Base-by-base conservation (phyloP, 2,329 filamentous ascomycete species). In the Hymenoscyphus infarciens region DNA sequence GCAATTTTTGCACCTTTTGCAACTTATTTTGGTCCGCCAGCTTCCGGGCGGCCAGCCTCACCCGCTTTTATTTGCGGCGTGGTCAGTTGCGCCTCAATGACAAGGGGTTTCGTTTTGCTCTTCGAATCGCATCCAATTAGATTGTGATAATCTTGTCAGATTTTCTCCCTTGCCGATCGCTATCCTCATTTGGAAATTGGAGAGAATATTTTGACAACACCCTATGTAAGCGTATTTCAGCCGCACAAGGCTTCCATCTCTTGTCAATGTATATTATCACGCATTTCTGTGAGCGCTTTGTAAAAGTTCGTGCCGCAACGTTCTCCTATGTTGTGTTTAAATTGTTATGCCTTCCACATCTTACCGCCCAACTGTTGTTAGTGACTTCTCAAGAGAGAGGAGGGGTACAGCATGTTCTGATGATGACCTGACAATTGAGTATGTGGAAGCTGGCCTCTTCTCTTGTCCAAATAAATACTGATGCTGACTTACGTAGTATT, bases 11-110 rank as follows among this genome's bases (percentile, higher is more conserved):
- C n/a, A n/a, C n/a, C n/a, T n/a, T n/a, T 35, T 35, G 33, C 13
- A 35, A 35, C 33, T 8, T 8, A 35, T 35, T 8, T 35, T 35
- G 33, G 33, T 13, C 33, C 1, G 10, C 31, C 31, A 13, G 13
- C 10, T 35, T 35, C 33, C 33, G 33, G 2, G 10, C 33, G 8
- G 33, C 10, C 33, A 35, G 33, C 33, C 33, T 35, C 13, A 15
- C 10, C 33, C 33, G 33, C 33, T 35, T 35, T 35, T 35, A 35
- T 35, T 35, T 35, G 33, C 10, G 33, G n/a, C 11, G 19, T 49
- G 42, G 42, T 49, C 42, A 49, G 42, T 49, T 49, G 42, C 42
- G 42, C 42, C 42, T 49, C 42, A 49, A 49, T 8, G 42, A 49
- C 42, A 49, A 49, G 42, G 42, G 42, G 6, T 22, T 49, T 49